These are phyloP conservation scores for Clathrospora elynae DNA, from an alignment of 2,329 filamentous ascomycete genomes.

Conservation along the genomic window DNA sequence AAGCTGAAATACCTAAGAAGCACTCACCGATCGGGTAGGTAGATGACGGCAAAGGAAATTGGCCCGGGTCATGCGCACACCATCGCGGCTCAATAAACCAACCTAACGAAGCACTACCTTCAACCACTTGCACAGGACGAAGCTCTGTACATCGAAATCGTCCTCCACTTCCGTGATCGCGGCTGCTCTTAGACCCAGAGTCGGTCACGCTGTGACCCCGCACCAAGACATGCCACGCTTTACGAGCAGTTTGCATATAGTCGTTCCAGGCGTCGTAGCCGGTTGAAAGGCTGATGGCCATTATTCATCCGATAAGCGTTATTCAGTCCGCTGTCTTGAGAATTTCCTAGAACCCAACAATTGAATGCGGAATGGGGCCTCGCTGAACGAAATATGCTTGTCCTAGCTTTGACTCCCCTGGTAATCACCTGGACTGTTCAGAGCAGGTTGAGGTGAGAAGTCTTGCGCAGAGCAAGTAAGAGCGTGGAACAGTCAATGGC, in stretches of 20 bases:
- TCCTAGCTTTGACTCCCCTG: not conserved
- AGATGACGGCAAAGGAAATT: not conserved
- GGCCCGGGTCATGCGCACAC: constrained; percentile 13
- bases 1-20: constrained; percentile 1
- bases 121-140: constrained; percentile 3
- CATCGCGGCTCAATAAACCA: constrained; percentile 6
- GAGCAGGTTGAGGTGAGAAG: no score
- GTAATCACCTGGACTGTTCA: not conserved
- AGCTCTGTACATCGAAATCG: constrained; percentile 2
- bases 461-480: not conserved
- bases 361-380: not conserved
- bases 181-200: not conserved
- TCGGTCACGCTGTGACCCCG: constrained; percentile 9
- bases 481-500: not conserved
- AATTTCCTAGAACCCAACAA: not conserved
- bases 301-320: not conserved
- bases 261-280: not conserved
- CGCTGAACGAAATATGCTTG: not conserved
- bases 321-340: not conserved
- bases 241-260: constrained; percentile 1
- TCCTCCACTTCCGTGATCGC: constrained; percentile 3
- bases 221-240: constrained; percentile 1
- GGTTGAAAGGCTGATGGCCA: not conserved
- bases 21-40: constrained; percentile 16
- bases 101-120: constrained; percentile 5